A percentile compares a stretch with the other conserved stretches of the same genome.
These are phyloP conservation scores for Debaryomycetaceae sp. DNA, from an alignment of 1,139 yeast species.

Conservation along the genomic window DNA sequence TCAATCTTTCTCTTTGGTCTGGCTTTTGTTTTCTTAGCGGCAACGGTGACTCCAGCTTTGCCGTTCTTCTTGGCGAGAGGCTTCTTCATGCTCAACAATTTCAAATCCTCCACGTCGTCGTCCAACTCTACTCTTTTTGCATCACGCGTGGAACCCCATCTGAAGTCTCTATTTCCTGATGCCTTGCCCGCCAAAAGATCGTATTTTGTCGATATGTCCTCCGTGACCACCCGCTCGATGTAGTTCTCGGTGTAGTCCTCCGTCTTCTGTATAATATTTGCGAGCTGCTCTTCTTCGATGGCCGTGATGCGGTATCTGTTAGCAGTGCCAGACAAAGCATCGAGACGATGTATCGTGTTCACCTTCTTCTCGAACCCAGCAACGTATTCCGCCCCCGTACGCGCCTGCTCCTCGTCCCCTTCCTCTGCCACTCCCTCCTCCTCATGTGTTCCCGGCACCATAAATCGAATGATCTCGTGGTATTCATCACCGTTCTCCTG, in stretches of 20 bases:
- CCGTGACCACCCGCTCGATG: slow-evolving; percentile 35
- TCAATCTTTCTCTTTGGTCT: slow-evolving; percentile 12
- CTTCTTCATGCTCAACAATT: slow-evolving; percentile 2
- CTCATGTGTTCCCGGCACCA: slow-evolving; percentile 1
- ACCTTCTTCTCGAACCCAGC: slow-evolving; percentile 23
- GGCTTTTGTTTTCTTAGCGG: slow-evolving; percentile 9
- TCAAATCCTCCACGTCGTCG: slow-evolving; percentile 1
- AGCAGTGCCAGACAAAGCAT: slow-evolving; percentile 22
- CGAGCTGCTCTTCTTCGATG: slow-evolving; percentile 25
- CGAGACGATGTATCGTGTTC: slow-evolving; percentile 26
- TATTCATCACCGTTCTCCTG: neutral
- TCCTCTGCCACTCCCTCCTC: slow-evolving; percentile 1
- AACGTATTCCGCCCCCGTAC: slow-evolving; percentile 6
- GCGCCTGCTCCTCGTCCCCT: neutral
- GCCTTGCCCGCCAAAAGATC: slow-evolving; percentile 13
- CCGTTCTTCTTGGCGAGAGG: slow-evolving; percentile 4
- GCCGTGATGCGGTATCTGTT: slow-evolving; percentile 25
- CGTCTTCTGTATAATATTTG: slow-evolving; percentile 21
- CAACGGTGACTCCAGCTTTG: slow-evolving; percentile 9
- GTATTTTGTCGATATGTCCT: slow-evolving; percentile 27
- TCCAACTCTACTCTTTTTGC: slow-evolving; percentile 7
- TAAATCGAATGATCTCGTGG: slow-evolving; percentile 1
- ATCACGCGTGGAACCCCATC: slow-evolving; percentile 32
- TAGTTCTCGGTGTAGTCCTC: slow-evolving; percentile 28
- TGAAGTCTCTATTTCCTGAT: slow-evolving; percentile 26